Conservation (phyloP, 768 basidiomycete species). For the Collybia mongolica region DNA sequence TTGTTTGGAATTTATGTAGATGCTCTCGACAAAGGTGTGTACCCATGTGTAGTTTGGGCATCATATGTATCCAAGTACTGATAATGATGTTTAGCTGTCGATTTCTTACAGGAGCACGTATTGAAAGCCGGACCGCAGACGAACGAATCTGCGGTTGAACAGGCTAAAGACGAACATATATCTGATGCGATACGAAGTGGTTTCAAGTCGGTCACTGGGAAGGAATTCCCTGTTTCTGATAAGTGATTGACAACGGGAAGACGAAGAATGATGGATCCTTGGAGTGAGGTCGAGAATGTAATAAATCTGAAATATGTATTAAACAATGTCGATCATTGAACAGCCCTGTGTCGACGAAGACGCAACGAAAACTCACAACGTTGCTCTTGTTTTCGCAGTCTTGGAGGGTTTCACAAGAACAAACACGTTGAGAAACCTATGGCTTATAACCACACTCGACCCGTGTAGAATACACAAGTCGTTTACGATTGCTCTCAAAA, state of each 20-base stretch:
- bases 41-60: neutral
- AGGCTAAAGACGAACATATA: slow-evolving; percentile 42
- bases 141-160: slow-evolving; percentile 41
- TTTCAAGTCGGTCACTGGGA: slow-evolving; percentile 35
- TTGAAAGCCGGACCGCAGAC: slow-evolving; percentile 34
- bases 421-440: too few relatives aligned
- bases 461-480: too few relatives aligned
- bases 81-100: slow-evolving; percentile 27
- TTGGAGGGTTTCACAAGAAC: too few relatives aligned
- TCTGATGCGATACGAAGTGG: slow-evolving; percentile 33
- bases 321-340: too few relatives aligned
- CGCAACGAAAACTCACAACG: too few relatives aligned
- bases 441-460: too few relatives aligned
- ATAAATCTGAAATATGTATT: too few relatives aligned
- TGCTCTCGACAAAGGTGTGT: slow-evolving; percentile 34
- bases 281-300: too few relatives aligned
- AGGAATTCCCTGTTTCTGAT: slow-evolving; percentile 32
- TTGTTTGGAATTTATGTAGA: slow-evolving; percentile 17
- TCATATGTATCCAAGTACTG: neutral
- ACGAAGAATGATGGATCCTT: too few relatives aligned
- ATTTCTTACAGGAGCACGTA: slow-evolving; percentile 38
- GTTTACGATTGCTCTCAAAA: too few relatives aligned
- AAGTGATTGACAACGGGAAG: slow-evolving; percentile 13
- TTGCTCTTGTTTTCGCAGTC: too few relatives aligned
- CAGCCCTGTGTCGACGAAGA: too few relatives aligned